Conservation (phyloP, 1,139 yeast species). For the Yarrowia galli region DNA sequence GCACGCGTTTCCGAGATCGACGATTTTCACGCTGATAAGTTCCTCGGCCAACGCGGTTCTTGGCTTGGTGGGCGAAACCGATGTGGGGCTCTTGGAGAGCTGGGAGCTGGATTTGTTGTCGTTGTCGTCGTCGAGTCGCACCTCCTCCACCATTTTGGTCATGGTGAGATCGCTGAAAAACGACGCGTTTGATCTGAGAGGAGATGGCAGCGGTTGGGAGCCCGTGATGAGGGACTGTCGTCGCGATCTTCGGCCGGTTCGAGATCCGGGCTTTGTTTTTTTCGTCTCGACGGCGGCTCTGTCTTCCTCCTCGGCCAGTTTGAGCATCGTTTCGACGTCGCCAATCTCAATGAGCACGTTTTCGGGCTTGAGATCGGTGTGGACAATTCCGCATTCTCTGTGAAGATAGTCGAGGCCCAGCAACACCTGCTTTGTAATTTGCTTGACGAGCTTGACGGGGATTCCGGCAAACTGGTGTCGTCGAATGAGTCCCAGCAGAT, state of each 20-base stretch:
- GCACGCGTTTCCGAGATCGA: slow-evolving; percentile 88
- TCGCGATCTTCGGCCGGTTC: slow-evolving; percentile 58
- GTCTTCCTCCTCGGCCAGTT: slow-evolving; percentile 54
- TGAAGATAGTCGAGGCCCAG: slow-evolving; percentile 82
- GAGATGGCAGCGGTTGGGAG: slow-evolving; percentile 84
- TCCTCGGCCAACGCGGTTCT: slow-evolving; percentile 50
- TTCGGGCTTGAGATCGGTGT: slow-evolving; percentile 90
- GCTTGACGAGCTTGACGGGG: slow-evolving; percentile 77
- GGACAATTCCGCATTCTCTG: slow-evolving; percentile 86
- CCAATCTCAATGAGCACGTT: slow-evolving; percentile 82
- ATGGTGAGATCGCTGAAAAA: slow-evolving; percentile 40
- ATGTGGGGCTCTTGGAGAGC: slow-evolving; percentile 21
- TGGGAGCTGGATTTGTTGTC: not conserved
- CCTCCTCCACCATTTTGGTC: slow-evolving; percentile 31
- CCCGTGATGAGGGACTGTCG: slow-evolving; percentile 83
- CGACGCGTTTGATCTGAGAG: slow-evolving; percentile 54
- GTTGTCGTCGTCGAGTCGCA: slow-evolving; percentile 31
- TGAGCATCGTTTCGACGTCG: slow-evolving; percentile 74
- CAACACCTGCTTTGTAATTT: slow-evolving; percentile 78
- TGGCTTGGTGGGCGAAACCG: slow-evolving; percentile 33
- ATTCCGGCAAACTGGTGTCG: slow-evolving; percentile 73
- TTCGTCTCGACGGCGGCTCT: slow-evolving; percentile 29
- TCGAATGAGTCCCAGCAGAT: slow-evolving; percentile 71
- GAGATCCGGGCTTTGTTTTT: slow-evolving; percentile 39
- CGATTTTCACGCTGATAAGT: slow-evolving; percentile 66